These are phyloP conservation scores for Starmerella asiatica DNA, from an alignment of 805 yeast genomes.

Conservation along the genomic window DNA sequence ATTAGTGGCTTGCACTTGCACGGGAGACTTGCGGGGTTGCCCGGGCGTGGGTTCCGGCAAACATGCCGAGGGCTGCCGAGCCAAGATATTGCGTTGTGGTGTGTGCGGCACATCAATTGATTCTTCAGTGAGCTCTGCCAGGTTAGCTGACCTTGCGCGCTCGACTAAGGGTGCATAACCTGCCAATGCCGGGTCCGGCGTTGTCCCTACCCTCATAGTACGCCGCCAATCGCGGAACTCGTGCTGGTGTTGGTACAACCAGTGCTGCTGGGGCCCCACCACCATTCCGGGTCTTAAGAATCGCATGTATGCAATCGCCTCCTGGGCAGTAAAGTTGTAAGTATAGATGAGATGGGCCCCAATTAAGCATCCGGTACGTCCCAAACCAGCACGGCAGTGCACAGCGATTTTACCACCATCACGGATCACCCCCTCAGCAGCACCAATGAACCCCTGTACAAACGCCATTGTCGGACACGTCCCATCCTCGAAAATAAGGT, in stretches of 20 bases:
- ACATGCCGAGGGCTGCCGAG: slow-evolving; percentile 47
- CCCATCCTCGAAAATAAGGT: slow-evolving; percentile 95
- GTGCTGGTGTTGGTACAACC: slow-evolving; percentile 91
- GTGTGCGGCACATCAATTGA: slow-evolving; percentile 36
- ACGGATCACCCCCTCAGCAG: slow-evolving; percentile 76
- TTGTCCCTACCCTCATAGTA: slow-evolving; percentile 66
- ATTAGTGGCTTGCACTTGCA: slow-evolving; percentile 13
- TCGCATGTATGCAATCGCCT: slow-evolving; percentile 92
- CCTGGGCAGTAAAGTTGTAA: slow-evolving; percentile 93
- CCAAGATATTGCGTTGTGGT: slow-evolving; percentile 64
- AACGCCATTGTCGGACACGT: slow-evolving; percentile 92
- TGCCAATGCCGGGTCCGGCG: slow-evolving; percentile 36
- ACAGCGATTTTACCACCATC: slow-evolving; percentile 91
- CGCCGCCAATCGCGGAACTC: slow-evolving; percentile 94
- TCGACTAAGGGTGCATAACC: slow-evolving; percentile 28
- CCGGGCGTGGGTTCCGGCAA: slow-evolving; percentile 93
- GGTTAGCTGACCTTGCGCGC: background rate
- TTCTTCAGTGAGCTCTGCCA: background rate
- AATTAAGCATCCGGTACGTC: slow-evolving; percentile 93
- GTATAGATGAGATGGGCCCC: slow-evolving; percentile 95
- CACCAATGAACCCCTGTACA: slow-evolving; percentile 86
- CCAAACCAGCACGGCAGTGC: slow-evolving; percentile 98
- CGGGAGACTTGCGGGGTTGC: slow-evolving; percentile 64
- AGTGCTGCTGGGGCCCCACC: slow-evolving; percentile 99
- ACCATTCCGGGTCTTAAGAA: slow-evolving; percentile 98